These are phyloP conservation scores for Apophysomyces elegans DNA, from an alignment of 371 early-diverging fungal species.

Conservation along the genomic window DNA sequence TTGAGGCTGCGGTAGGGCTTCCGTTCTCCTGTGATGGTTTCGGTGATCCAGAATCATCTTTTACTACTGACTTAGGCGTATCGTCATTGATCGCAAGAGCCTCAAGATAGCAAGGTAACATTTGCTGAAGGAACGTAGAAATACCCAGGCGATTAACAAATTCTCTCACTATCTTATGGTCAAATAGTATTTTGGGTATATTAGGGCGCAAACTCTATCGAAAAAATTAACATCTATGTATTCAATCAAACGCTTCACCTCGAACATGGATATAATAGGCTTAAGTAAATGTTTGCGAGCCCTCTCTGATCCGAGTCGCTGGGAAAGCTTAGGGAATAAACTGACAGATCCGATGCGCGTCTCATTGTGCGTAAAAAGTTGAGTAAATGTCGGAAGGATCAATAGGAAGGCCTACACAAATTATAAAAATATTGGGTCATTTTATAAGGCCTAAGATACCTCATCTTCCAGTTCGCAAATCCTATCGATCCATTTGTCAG, in stretches of 20 bases:
- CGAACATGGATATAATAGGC: slow-evolving; percentile 64
- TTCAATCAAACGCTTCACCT: slow-evolving; percentile 36
- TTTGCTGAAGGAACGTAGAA: slow-evolving; percentile 60
- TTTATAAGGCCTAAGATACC: slow-evolving; percentile 20
- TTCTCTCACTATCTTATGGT: slow-evolving; percentile 45
- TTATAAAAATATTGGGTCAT: not conserved
- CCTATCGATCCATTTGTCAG: slow-evolving; percentile 64
- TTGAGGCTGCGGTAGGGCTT: slow-evolving; percentile 1
- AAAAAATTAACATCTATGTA: not conserved
- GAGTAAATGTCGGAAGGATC: slow-evolving; percentile 62
- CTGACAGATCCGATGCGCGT: slow-evolving; percentile 59
- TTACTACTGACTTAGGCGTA: slow-evolving; percentile 13
- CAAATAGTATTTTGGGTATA: slow-evolving; percentile 57
- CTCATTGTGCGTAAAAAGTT: slow-evolving; percentile 54
- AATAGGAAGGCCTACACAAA: slow-evolving; percentile 56
- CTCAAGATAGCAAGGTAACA: slow-evolving; percentile 67
- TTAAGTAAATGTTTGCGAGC: slow-evolving; percentile 59
- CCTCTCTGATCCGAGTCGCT: slow-evolving; percentile 59
- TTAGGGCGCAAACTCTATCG: slow-evolving; percentile 56
- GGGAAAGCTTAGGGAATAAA: slow-evolving; percentile 63
- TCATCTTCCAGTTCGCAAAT: slow-evolving; percentile 64
- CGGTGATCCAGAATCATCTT: slow-evolving; percentile 21
- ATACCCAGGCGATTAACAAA: slow-evolving; percentile 62
- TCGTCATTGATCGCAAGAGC: slow-evolving; percentile 45
- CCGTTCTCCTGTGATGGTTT: not conserved